Conservation (phyloP, 495 filamentous ascomycete genomes). For the Penicillium pancosmium region DNA sequence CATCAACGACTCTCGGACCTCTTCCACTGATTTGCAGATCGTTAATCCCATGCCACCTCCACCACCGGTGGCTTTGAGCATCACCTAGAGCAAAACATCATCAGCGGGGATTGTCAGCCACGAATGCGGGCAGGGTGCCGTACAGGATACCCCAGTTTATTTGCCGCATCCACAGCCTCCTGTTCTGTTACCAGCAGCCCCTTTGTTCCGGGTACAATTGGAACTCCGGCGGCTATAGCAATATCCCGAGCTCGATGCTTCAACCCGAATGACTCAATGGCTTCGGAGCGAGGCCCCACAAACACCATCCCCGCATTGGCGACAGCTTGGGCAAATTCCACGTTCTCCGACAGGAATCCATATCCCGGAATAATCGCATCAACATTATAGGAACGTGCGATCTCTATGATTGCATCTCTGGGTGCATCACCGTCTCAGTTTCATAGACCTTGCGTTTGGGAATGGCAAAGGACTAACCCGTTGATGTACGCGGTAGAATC, state of each 20-base stretch:
- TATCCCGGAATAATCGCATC: constrained; percentile 60
- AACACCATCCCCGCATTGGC: constrained; percentile 53
- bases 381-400: constrained; percentile 43
- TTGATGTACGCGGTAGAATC: not conserved
- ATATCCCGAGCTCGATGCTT: constrained; percentile 59
- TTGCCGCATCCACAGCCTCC: constrained; percentile 44
- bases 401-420: constrained; percentile 50
- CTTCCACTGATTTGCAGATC: constrained; percentile 37
- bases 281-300: constrained; percentile 54
- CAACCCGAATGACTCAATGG: constrained; percentile 57
- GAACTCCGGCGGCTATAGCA: constrained; percentile 53
- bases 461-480: not conserved
- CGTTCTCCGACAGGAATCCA: constrained; percentile 63
- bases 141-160: constrained; percentile 50
- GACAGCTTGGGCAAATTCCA: constrained; percentile 53
- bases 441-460: too few species aligned
- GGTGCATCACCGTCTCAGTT: not conserved
- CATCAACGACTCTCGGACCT: constrained; percentile 40
- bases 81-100: constrained; percentile 27
- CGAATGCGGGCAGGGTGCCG: too few species aligned
- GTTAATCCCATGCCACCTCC: constrained; percentile 61
- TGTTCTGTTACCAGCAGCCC: constrained; percentile 50
- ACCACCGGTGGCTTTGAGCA: constrained; percentile 61
- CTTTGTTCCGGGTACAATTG: constrained; percentile 53
- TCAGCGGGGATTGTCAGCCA: too few species aligned